Percentiles rank a stretch among this genome's conserved stretches.
These are phyloP conservation scores for Cryphonectria japonica DNA, from an alignment of 2,329 filamentous ascomycete species.

Conservation along the genomic window DNA sequence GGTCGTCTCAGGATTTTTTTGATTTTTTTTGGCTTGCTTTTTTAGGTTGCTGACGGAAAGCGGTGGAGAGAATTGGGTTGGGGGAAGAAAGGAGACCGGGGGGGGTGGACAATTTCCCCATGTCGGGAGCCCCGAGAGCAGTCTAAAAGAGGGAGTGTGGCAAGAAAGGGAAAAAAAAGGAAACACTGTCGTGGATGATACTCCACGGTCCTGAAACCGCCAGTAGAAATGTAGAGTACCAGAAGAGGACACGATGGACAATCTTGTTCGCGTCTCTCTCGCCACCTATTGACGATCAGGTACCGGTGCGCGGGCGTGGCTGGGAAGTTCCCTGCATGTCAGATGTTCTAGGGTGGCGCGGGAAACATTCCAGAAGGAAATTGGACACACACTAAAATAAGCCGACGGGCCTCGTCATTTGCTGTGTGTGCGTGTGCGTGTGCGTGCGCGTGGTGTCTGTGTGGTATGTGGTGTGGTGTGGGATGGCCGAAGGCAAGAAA, in stretches of 20 bases:
- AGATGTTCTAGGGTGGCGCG: constrained; percentile 10
- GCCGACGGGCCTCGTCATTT: not conserved
- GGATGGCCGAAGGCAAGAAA: not conserved
- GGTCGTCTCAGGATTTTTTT: not conserved
- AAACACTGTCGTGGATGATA: constrained; percentile 10
- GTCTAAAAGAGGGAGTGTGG: constrained; percentile 14
- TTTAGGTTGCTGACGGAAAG: not conserved
- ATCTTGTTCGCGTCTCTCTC: not conserved
- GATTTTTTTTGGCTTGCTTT: not conserved
- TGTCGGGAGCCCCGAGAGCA: constrained; percentile 4
- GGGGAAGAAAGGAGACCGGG: too few relatives aligned
- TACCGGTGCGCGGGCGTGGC: not conserved
- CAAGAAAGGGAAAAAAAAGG: constrained; percentile 10
- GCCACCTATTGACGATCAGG: not conserved
- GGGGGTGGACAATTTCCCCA: not conserved
- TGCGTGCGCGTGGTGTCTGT: too few relatives aligned
- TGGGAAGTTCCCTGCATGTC: not conserved
- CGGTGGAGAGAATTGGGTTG: not conserved
- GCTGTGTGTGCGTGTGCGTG: not conserved
- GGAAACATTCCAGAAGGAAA: constrained; percentile 19
- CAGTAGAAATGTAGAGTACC: constrained; percentile 11
- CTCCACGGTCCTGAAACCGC: constrained; percentile 27
- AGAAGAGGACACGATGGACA: not conserved
- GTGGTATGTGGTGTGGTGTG: not conserved
- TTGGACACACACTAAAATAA: not conserved